These are phyloP conservation scores for Gossypium sturtianum DNA, from an alignment of 345 rosid species.

Conservation along the genomic window DNA sequence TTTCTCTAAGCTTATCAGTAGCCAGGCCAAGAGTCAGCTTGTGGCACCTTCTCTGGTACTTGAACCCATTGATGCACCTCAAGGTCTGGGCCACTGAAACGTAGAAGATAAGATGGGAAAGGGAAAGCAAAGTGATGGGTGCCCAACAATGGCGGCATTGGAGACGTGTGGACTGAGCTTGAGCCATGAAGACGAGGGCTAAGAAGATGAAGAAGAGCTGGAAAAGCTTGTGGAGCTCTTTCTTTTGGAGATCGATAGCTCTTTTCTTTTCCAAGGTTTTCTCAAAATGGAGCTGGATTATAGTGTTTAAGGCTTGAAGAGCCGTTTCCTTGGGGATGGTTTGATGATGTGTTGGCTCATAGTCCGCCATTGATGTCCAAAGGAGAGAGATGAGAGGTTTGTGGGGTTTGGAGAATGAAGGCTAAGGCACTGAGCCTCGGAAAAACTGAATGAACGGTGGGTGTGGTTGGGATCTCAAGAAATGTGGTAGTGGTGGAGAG, in stretches of 20 bases:
- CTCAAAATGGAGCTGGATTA: conserved; percentile 95
- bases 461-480: conserved; percentile 21
- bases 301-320: conserved; percentile 82
- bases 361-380: conserved; percentile 61
- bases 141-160: conserved; percentile 95
- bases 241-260: conserved; percentile 93
- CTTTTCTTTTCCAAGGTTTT: conserved; percentile 89
- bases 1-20: conserved; percentile 74
- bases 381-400: not conserved
- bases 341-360: conserved; percentile 35
- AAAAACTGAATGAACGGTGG: not conserved
- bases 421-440: no score
- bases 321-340: conserved; percentile 78
- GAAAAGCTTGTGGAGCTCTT: conserved; percentile 85
- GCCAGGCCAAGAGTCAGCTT: conserved; percentile 91
- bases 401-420: not conserved
- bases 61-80: conserved; percentile 93
- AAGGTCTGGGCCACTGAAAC: conserved; percentile 90
- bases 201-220: conserved; percentile 89
- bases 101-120: conserved; percentile 87
- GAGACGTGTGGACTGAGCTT: conserved; percentile 55
- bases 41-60: conserved; percentile 94
- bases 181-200: conserved; percentile 49
- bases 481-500: not conserved
- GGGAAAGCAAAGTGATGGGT: conserved; percentile 65